Percentiles rank a stretch among this genome's conserved stretches.
Conservation (phyloP, 192 early-diverging fungal genomes). For the Podila verticillata region DNA sequence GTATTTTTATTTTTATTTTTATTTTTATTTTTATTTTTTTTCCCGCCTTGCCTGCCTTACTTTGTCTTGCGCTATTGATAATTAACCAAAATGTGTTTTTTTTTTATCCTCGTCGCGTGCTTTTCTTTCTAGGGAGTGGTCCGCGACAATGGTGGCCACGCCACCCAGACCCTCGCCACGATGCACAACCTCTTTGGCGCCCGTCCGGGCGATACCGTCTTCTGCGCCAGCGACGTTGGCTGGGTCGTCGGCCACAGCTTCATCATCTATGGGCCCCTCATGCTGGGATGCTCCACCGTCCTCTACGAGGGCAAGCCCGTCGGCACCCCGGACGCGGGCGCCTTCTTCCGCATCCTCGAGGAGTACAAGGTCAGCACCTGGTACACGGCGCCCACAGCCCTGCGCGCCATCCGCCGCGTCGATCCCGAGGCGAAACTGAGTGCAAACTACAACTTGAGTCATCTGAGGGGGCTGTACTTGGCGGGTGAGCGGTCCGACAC, state of each 20-base stretch:
- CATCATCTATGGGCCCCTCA: constrained; percentile 82
- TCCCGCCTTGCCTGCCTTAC: too few species aligned
- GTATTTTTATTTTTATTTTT: too few species aligned
- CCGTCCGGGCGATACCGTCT: constrained; percentile 78
- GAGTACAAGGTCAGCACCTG: constrained; percentile 81
- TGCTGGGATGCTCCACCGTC: constrained; percentile 80
- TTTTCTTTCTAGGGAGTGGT: constrained; percentile 55
- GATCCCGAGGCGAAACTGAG: constrained; percentile 74
- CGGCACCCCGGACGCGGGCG: constrained; percentile 80
- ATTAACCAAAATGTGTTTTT: too few species aligned
- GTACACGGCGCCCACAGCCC: constrained; percentile 87
- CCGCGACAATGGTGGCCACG: constrained; percentile 73
- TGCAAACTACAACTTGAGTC: constrained; percentile 66
- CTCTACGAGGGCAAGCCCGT: constrained; percentile 91
- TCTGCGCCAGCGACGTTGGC: constrained; percentile 86
- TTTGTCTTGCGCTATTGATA: too few species aligned
- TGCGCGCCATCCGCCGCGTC: constrained; percentile 81
- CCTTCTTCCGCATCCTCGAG: constrained; percentile 81
- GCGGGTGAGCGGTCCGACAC: constrained; percentile 88
- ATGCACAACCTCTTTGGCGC: constrained; percentile 79
- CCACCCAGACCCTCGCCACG: constrained; percentile 69
- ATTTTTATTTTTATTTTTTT: too few species aligned
- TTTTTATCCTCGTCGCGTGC: too few species aligned
- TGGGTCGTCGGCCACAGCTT: constrained; percentile 91
- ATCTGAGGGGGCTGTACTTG: constrained; percentile 73